Conservation (phyloP, 1,284 basidiomycete genomes). For the Golubevia sp. region DNA sequence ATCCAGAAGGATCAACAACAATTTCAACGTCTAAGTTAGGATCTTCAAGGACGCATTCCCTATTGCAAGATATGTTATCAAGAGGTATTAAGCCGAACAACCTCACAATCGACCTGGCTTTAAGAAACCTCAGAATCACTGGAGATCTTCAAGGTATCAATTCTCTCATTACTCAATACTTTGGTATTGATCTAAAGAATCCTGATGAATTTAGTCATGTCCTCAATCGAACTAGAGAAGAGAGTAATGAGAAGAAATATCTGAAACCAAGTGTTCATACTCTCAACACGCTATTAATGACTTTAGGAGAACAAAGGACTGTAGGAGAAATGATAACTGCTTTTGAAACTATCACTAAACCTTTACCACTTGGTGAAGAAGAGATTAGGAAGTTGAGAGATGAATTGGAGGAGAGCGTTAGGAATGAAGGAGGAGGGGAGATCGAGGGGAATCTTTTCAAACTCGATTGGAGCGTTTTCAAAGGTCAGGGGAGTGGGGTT, state of each 20-base stretch:
- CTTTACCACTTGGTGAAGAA: slow-evolving; percentile 13
- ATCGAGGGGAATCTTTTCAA: too few relatives aligned
- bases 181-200: slow-evolving; percentile 40
- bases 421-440: too few relatives aligned
- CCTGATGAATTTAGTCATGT: slow-evolving; percentile 19
- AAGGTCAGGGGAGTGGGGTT: too few relatives aligned
- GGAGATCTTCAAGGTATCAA: slow-evolving; percentile 44
- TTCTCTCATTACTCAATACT: slow-evolving; percentile 34
- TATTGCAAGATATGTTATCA: too few relatives aligned
- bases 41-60: too few relatives aligned
- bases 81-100: too few relatives aligned
- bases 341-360: slow-evolving; percentile 45
- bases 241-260: slow-evolving; percentile 14
- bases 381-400: neutral
- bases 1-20: too few relatives aligned
- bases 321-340: slow-evolving; percentile 51
- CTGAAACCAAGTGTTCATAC: slow-evolving; percentile 22
- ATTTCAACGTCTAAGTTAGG: too few relatives aligned
- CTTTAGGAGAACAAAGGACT: slow-evolving; percentile 50
- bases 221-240: neutral
- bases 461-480: too few relatives aligned
- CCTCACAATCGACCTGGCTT: too few relatives aligned
- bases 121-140: slow-evolving; percentile 1
- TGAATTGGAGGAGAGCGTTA: too few relatives aligned
- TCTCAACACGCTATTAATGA: slow-evolving; percentile 54